Evolutionary conservation across 2,329 filamentous ascomycete genomes (phyloP), one percentile per base, ranked within the genome.

Genomic region (Fusarium phyllophilum): DNA sequence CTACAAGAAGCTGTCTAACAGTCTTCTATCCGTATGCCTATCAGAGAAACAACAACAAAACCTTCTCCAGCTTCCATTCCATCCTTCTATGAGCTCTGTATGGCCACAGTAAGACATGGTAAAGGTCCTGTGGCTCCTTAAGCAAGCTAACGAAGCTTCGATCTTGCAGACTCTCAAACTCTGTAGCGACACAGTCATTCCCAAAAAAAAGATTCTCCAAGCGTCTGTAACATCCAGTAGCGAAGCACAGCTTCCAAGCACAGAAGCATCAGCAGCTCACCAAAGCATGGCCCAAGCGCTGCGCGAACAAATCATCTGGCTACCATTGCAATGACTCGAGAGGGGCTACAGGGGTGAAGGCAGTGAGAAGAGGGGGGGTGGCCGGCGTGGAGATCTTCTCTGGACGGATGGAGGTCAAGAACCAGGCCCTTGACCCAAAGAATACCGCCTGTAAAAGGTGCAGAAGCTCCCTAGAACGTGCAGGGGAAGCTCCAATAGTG

Each of bases 271-370:
- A 75, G 70, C 72, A 78, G 61, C 75, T 74, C 67, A 54, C 60
- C 52, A 66, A 51, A 49, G 59, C 60, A 67, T 77, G 75, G 73
- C 69, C 76, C 75, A 73, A 78, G 76, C 76, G 76, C 66, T 55
- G 67, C 62, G 58, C 60, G 66, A 68, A 62, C 77, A 78, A 78
- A 78, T 78, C 77, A 78, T 78, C 77, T 78, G 74, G 77, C 68
- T 77, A 74, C 75, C 72, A 78, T 75, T 78, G 77, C 77, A 78
- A 78, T 78, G 77, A 78, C 77, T 78, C 77, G 77, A 66, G 74
- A 75, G 70, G 74, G 75, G 73, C 70, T 69, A 67, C 68, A 71
- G 72, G 76, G 77, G 73, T 75, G 66, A 65, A 71, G 67, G 54
- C 62, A 72, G 66, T 52, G 62, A 64, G 69, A 75, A 66, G 75